Evolutionary conservation across 441 rosid species (phyloP).

Genomic region (Euphorbia neoarborescens): DNA sequence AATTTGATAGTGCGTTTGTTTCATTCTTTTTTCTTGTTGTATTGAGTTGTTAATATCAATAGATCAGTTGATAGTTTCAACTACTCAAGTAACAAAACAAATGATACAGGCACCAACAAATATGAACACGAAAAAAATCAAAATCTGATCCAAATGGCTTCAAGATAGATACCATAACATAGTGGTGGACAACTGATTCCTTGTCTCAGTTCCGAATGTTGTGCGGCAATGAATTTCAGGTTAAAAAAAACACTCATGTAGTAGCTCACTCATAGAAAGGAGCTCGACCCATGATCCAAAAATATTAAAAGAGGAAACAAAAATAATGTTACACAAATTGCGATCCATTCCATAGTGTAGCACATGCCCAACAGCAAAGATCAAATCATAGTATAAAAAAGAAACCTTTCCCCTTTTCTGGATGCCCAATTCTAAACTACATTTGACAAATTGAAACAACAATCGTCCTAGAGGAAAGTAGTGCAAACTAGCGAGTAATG

Average conservation of each 20-base stretch:
- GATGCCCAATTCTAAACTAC: background rate
- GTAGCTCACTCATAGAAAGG: background rate
- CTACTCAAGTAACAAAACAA: background rate
- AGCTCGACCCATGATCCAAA: background rate
- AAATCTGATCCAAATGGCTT: background rate
- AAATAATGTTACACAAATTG: background rate
- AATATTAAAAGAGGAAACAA: background rate
- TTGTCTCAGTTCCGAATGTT: background rate
- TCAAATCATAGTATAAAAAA: background rate
- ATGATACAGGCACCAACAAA: slow-evolving; percentile 1
- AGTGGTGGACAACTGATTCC: background rate
- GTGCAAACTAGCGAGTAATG: background rate
- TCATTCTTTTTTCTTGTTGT: too few species aligned
- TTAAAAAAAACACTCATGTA: background rate
- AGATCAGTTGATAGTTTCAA: slow-evolving; percentile 1
- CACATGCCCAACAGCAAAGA: background rate
- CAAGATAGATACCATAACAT: slow-evolving; percentile 1
- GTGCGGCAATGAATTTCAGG: background rate
- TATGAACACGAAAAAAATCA: background rate
- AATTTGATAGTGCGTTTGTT: too few species aligned
- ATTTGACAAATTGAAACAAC: background rate
- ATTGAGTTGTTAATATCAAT: too few species aligned
- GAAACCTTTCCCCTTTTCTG: background rate
- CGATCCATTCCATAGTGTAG: background rate
- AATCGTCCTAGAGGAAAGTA: background rate